Base-by-base conservation (phyloP, 257 asterid species). In the Verbascum thapsus region DNA sequence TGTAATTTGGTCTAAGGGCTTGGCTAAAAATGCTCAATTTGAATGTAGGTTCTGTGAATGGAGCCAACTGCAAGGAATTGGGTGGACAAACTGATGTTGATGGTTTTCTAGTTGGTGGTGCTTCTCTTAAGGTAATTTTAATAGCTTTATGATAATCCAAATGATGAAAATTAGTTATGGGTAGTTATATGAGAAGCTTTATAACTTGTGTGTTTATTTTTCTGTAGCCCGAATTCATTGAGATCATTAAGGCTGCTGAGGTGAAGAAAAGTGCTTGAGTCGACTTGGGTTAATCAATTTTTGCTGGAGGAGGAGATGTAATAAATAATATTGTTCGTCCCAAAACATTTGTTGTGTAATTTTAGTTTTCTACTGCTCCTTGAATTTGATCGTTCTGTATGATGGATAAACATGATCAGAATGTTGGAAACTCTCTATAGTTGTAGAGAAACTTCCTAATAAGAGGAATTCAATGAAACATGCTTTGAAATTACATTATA, bases 71-170 rank as follows among this genome's bases (percentile, higher is more conserved):
- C 86, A 86, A 85, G 77, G 95, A 85, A 68, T 75, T 88, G 67
- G 95, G 80, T 32, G 89, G 51, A 58, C 82, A 85, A 54, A 62
- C 96, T 4, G 96, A 86, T 68, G 58, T 88, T 22, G 96, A 88
- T 65, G 96, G 96, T 58, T 88, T 88, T 58, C 86, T 88, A 55
- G 96, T 88, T 22, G 95, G 96, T 10, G 96, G 96, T 67, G 96
- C 96, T 69, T 88, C 96, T 32, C 79, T 88, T 2, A 88, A 88
- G 95, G 96, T 88, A 84, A 62, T 40, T 51, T 61, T 52, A 19
- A 42, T 40, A 0, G 8, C 35, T 53, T 53, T 20, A 49, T 12
- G 43, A 39, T 42, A 15, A 8, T 18, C 61, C 37, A 55, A 47
- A 58, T 45, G 9, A 42, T 41, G 5, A 9, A 26, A 50, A 38